Conservation (phyloP, 2,329 filamentous ascomycete genomes). For the Sphaerulina vaccinii region DNA sequence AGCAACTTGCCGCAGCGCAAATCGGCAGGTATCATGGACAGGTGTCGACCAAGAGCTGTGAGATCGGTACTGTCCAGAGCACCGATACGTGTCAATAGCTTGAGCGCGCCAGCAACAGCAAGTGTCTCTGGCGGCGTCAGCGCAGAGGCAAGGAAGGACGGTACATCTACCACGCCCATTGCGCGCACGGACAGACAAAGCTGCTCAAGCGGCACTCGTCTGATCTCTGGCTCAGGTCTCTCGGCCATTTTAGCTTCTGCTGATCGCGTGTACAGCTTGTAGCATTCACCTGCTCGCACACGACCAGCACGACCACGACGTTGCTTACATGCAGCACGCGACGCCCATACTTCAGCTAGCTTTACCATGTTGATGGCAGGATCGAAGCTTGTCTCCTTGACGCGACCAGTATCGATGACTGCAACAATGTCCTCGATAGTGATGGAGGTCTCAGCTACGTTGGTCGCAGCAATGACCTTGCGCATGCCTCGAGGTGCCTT, state of each 20-base stretch:
- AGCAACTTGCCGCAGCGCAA: constrained; percentile 90
- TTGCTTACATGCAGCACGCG: constrained; percentile 89
- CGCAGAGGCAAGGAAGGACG: constrained; percentile 76
- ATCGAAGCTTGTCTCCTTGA: constrained; percentile 96
- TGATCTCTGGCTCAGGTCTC: constrained; percentile 88
- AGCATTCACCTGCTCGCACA: constrained; percentile 87
- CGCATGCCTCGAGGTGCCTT: constrained; percentile 73
- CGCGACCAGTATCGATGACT: constrained; percentile 90
- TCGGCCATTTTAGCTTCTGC: constrained; percentile 83
- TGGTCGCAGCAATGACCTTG: constrained; percentile 92
- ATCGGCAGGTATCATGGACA: constrained; percentile 94
- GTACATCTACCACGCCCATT: constrained; percentile 85
- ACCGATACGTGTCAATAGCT: constrained; percentile 77
- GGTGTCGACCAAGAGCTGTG: constrained; percentile 84
- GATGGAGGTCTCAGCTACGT: constrained; percentile 97
- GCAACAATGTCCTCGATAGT: constrained; percentile 97
- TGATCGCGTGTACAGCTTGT: constrained; percentile 88
- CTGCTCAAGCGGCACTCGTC: constrained; percentile 88
- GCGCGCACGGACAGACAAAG: constrained; percentile 91
- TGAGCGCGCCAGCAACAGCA: constrained; percentile 82
- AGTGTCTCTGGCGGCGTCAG: constrained; percentile 83
- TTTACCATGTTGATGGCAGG: constrained; percentile 89
- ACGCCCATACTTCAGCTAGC: constrained; percentile 93
- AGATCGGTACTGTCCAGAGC: constrained; percentile 82
- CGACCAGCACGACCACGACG: constrained; percentile 88